Base-by-base conservation (phyloP, 305 asterid genomes). In the Solanum hybrid region DNA sequence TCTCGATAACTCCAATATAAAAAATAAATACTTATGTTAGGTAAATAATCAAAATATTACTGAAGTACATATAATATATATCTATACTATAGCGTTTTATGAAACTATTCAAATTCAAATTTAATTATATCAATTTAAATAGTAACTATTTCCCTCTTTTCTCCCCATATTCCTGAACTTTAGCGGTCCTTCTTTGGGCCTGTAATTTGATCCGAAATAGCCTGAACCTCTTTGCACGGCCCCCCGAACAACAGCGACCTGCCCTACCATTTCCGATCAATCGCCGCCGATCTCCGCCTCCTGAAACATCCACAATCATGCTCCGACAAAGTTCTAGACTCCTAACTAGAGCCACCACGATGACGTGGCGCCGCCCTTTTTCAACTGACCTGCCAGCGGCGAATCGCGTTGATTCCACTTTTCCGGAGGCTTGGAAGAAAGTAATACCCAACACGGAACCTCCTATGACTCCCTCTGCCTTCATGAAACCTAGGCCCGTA, bases 401-500 rank as follows among this genome's bases (percentile, higher is more conserved):
- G 92, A 84, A 95, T 14, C 34, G 89, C 13, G 94, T 84, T 22
- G 99, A 97, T 88, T 40, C 95, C 86, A 95, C 94, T 37, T 96
- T 97, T 88, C 40, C 92, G 14, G 96, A 96, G 2, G 69, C 92
- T 0, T 96, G 99, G 98, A 95, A 91, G 95, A 94, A 95, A 90
- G 79, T 80, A 87, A 90, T 93, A 86, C 97, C 98, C 1, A 94
- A 61, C 74, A 87, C 95, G 20, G 99, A 97, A 22, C 96, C 98
- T 31, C 99, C 98, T 3, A 94, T 94, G 89, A 96, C 97, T 36
- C 97, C 97, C 6, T 91, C 94, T 64, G 91, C 97, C 0, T 96
- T 91, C 93, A 97, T 95, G 98, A 12, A 78, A 1, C 93, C 97
- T 35, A 97, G 98, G 14, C 98, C 97, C 11, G 95, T 95, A 4